Percentiles rank a stretch among this genome's conserved stretches.
phyloP scores from a whole-genome alignment of 352 stramenopile species.

The Pythium insidiosum region DNA sequence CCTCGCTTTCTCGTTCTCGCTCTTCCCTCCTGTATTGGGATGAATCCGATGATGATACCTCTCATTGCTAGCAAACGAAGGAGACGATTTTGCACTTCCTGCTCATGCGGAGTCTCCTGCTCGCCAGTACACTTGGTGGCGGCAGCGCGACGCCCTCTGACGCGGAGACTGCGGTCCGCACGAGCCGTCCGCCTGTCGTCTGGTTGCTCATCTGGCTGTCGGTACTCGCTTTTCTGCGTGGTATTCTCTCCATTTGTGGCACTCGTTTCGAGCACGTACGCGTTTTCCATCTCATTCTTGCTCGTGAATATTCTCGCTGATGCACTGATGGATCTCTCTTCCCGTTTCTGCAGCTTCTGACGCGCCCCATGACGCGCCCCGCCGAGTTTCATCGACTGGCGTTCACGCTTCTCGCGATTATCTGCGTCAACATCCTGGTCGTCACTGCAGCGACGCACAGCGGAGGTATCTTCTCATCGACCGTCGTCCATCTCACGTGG shows the following conservation, averaged over 20 bases:
- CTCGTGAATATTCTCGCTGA: too few species aligned
- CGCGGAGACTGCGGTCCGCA: too few species aligned
- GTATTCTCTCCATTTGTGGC: conserved; percentile 49
- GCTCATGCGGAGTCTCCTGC: conserved; percentile 61
- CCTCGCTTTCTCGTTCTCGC: too few species aligned
- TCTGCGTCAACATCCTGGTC: conserved; percentile 34
- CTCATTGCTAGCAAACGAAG: conserved; percentile 52
- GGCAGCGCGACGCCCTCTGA: conserved; percentile 19
- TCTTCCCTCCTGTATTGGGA: too few species aligned
- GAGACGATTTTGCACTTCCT: conserved; percentile 73
- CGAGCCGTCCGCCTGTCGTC: conserved; percentile 29
- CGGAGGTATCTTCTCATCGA: conserved; percentile 36
- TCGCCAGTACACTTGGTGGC: conserved; percentile 58
- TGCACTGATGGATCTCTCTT: too few species aligned
- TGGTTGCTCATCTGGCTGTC: conserved; percentile 64
- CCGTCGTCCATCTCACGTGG: conserved; percentile 62
- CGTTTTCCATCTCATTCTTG: background rate
- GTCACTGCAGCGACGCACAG: conserved; percentile 32
- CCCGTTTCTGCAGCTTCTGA: conserved; percentile 36
- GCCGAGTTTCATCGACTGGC: conserved; percentile 49
- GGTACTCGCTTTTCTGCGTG: conserved; percentile 45
- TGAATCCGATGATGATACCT: too few species aligned
- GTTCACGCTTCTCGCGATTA: conserved; percentile 24
- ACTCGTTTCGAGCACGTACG: conserved; percentile 55
- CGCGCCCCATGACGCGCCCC: conserved; percentile 48